Conservation (phyloP, 768 basidiomycete species). For the Serendipita vermifera region DNA sequence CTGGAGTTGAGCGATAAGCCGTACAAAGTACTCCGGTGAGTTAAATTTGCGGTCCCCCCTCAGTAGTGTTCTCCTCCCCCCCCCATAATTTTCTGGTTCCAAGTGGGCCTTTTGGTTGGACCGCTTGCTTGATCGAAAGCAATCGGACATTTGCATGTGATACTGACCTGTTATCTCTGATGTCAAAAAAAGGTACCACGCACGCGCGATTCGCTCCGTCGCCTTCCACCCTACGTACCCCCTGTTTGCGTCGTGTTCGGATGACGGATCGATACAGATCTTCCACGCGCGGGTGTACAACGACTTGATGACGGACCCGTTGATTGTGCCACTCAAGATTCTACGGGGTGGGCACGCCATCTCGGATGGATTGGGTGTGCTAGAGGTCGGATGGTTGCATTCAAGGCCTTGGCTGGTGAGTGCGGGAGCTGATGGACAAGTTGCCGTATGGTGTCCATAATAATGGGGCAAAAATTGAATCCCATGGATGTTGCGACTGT, state of each 20-base stretch:
- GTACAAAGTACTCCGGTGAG: conserved; percentile 86
- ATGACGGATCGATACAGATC: conserved; percentile 93
- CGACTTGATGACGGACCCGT: conserved; percentile 91
- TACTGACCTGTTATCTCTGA: too few relatives aligned
- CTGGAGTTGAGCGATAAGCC: conserved; percentile 92
- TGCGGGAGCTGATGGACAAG: conserved; percentile 83
- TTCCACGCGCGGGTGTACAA: conserved; percentile 93
- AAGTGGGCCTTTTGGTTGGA: too few relatives aligned
- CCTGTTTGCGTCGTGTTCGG: conserved; percentile 89
- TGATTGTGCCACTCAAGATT: conserved; percentile 96
- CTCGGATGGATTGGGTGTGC: conserved; percentile 76
- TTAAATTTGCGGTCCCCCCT: conserved; percentile 10
- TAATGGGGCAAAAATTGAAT: too few relatives aligned
- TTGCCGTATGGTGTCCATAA: conserved; percentile 53
- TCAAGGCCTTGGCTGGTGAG: conserved; percentile 88
- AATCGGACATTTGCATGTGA: too few relatives aligned
- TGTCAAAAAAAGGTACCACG: conserved; percentile 58
- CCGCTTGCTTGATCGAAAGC: too few relatives aligned
- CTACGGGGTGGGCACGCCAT: conserved; percentile 70
- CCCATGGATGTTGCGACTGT: too few relatives aligned
- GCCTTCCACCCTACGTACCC: conserved; percentile 92
- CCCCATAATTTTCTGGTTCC: too few relatives aligned
- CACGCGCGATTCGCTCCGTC: conserved; percentile 82
- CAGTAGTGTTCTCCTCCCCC: not conserved
- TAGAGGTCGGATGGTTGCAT: conserved; percentile 80